These are phyloP conservation scores for Venturia oleaginea DNA, from an alignment of 2,329 filamentous ascomycete genomes.

Conservation along the genomic window DNA sequence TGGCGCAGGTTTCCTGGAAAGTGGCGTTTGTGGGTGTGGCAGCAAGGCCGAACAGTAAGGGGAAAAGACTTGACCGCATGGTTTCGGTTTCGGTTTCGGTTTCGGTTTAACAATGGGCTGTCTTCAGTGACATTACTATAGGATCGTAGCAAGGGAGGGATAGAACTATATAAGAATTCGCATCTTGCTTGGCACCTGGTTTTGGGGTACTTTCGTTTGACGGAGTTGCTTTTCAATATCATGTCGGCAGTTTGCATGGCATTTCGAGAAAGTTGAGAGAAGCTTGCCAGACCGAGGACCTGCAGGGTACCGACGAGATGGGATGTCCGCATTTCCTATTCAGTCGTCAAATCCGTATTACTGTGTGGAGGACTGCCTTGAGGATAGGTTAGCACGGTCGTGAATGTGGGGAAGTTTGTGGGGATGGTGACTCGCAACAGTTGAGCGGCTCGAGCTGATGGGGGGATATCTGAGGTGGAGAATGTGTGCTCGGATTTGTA, in stretches of 20 bases:
- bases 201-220: neutral
- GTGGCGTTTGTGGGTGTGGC: neutral
- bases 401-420: neutral
- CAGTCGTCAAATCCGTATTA: neutral
- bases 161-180: neutral
- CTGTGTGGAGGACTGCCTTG: neutral
- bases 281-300: neutral
- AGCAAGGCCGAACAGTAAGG: neutral
- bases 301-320: neutral
- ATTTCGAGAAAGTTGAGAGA: neutral
- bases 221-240: neutral
- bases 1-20: neutral
- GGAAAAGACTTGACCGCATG: neutral
- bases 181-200: neutral
- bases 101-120: neutral
- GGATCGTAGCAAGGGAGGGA: neutral
- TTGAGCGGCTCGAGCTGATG: neutral
- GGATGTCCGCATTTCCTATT: neutral
- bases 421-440: neutral
- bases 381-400: neutral
- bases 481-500: too few species aligned
- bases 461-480: neutral
- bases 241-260: neutral
- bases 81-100: neutral
- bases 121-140: neutral